These are phyloP conservation scores for Rhizomucor miehei DNA, from an alignment of 371 early-diverging fungal genomes.

Conservation along the genomic window DNA sequence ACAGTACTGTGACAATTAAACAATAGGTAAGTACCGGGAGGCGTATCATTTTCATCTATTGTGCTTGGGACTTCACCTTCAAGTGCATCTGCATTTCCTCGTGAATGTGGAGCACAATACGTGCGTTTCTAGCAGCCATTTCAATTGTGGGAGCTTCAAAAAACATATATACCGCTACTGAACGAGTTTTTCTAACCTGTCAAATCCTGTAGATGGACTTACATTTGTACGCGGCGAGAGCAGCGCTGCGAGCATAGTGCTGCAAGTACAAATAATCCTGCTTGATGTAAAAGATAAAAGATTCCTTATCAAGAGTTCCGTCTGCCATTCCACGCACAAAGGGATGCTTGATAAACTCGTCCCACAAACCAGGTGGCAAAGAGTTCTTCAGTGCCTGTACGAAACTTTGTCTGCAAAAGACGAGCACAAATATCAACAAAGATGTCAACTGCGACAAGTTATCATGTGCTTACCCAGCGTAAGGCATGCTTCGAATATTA, in stretches of 20 bases:
- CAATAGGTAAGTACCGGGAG: background rate
- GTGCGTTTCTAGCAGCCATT: conserved; percentile 39
- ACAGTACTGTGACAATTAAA: conserved; percentile 50
- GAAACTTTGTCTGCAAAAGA: conserved; percentile 38
- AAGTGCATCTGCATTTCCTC: conserved; percentile 69
- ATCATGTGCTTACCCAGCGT: conserved; percentile 35
- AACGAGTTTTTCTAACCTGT: too few relatives aligned
- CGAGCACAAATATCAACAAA: conserved; percentile 4
- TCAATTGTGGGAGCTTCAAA: conserved; percentile 30
- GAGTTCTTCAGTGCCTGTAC: conserved; percentile 43
- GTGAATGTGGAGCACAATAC: conserved; percentile 62
- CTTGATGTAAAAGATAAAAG: conserved; percentile 73
- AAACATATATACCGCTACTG: too few relatives aligned
- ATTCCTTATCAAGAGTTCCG: conserved; percentile 68
- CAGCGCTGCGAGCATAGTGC: conserved; percentile 77
- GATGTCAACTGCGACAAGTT: background rate
- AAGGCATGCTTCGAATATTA: conserved; percentile 44
- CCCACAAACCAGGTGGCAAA: conserved; percentile 55
- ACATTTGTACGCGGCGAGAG: conserved; percentile 77
- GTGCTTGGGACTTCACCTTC: conserved; percentile 31
- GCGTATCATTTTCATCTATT: background rate
- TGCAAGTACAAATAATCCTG: conserved; percentile 82
- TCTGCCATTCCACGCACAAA: conserved; percentile 76
- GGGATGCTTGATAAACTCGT: conserved; percentile 65
- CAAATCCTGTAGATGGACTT: conserved; percentile 30